Base-by-base conservation (phyloP, 495 filamentous ascomycete species). In the Rhypophila decipiens region DNA sequence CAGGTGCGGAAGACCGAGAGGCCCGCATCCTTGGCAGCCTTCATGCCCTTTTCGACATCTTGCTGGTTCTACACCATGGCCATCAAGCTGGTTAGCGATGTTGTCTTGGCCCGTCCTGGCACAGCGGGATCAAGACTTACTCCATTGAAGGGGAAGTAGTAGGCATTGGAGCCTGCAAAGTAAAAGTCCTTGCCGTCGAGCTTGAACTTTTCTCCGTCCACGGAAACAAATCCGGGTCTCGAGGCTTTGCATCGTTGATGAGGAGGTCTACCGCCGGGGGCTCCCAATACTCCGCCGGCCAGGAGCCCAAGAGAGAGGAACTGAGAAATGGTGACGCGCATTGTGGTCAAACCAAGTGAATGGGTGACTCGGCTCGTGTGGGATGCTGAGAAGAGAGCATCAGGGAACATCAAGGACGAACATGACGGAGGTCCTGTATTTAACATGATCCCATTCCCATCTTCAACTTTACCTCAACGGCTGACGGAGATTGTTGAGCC, bases 91-190 rank as follows among this genome's bases (percentile, higher is more conserved):
- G n/a, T n/a, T n/a, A n/a, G n/a, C n/a, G n/a, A n/a, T n/a, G n/a
- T 11, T 18, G 27, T 2, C n/a, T n/a, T 22, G 31, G 19, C 17
- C 27, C 10, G 24, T 44, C 8, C 12, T 11, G 0, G 19, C 42
- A 43, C 17, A 41, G 41, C n/a, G 9, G n/a, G 27, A 39, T 7
- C 0, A 10, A 17, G 24, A 61, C 63, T 7, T 18, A 73, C 72
- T 22, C 64, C 68, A 22, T 58, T 62, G 55, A 86, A 87, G 0
- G 75, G 73, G 24, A 87, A 76, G 72, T 84, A 88, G 64, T 87
- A 90, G 7, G 79, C 67, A 58, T 89, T 88, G 21, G 78, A 82
- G 2, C 86, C 85, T 2, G 82, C 78, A 63, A 79, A 86, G 62
- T 85, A 77, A 56, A 75, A 74, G n/a, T 75, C 75, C 42, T 76